These are phyloP conservation scores for Dendrobium huoshanense DNA, from an alignment of 106 monocot genomes.

Conservation along the genomic window DNA sequence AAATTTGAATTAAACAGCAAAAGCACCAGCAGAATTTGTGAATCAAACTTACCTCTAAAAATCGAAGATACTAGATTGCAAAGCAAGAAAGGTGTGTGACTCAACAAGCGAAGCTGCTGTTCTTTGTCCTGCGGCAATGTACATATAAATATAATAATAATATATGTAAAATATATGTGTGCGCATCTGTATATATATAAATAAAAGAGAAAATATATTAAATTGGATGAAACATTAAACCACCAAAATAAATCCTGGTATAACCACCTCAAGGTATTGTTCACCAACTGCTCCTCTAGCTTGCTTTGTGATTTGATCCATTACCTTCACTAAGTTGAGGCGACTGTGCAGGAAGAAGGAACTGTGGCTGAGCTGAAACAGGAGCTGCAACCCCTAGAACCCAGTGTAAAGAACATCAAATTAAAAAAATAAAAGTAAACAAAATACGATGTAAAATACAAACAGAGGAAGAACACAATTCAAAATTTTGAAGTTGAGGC, in stretches of 20 bases:
- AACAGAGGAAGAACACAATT: neutral
- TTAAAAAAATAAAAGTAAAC: neutral
- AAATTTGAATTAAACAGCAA: neutral
- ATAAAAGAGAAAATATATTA: neutral
- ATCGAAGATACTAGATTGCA: slow-evolving; percentile 12
- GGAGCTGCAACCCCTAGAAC: slow-evolving; percentile 20
- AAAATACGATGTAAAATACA: neutral
- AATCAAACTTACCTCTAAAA: slow-evolving; percentile 14
- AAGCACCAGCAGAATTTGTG: neutral
- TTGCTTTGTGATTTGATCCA: slow-evolving; percentile 49
- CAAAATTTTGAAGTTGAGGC: neutral
- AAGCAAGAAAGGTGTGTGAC: slow-evolving; percentile 10
- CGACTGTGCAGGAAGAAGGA: slow-evolving; percentile 38
- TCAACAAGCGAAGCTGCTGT: neutral
- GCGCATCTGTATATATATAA: slow-evolving; percentile 2
- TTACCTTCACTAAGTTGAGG: slow-evolving; percentile 55
- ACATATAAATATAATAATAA: neutral
- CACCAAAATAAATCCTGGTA: neutral
- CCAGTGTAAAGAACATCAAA: slow-evolving; percentile 4
- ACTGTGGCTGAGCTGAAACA: slow-evolving; percentile 40
- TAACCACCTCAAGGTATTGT: slow-evolving; percentile 34
- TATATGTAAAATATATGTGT: neutral
- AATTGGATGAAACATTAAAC: neutral
- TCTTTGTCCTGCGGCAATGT: slow-evolving; percentile 12
- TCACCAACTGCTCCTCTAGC: slow-evolving; percentile 29